A percentile compares a stretch with the other conserved stretches of the same genome.
Conservation (phyloP, 257 asterid genomes). For the Primulina eburnea region DNA sequence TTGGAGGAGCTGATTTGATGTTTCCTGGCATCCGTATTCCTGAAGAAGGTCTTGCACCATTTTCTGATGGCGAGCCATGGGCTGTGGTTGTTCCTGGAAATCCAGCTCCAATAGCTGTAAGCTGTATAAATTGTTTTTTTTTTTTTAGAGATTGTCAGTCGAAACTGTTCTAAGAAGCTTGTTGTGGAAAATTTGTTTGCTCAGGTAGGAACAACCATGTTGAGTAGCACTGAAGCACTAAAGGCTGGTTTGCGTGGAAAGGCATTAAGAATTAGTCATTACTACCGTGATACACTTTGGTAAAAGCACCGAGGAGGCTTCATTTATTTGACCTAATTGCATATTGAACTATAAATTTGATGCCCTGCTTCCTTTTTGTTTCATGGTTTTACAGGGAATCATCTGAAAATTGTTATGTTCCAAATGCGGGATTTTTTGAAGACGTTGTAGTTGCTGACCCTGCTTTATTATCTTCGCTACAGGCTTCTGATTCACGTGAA, state of each 20-base stretch:
- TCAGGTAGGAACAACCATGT: constrained; percentile 87
- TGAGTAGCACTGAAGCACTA: constrained; percentile 75
- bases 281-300: constrained; percentile 86
- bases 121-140: constrained; percentile 28
- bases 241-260: constrained; percentile 91
- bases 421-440: constrained; percentile 87
- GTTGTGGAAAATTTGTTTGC: constrained; percentile 8
- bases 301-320: constrained; percentile 25
- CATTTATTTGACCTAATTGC: constrained; percentile 3
- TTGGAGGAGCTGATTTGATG: constrained; percentile 99
- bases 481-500: constrained; percentile 53
- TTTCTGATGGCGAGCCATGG: constrained; percentile 86
- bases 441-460: constrained; percentile 90
- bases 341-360: constrained; percentile 9
- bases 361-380: constrained; percentile 11
- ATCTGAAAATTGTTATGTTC: constrained; percentile 68
- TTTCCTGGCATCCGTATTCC: constrained; percentile 84
- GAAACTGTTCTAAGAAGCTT: constrained; percentile 13
- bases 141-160: constrained; percentile 3
- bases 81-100: constrained; percentile 93
- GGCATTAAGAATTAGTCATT: constrained; percentile 76
- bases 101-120: constrained; percentile 92
- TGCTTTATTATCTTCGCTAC: constrained; percentile 41
- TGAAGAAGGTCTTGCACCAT: constrained; percentile 73
- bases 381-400: constrained; percentile 56